Evolutionary conservation across 306 rosid species (phyloP).

Genomic region (Trifolium fragiferum): DNA sequence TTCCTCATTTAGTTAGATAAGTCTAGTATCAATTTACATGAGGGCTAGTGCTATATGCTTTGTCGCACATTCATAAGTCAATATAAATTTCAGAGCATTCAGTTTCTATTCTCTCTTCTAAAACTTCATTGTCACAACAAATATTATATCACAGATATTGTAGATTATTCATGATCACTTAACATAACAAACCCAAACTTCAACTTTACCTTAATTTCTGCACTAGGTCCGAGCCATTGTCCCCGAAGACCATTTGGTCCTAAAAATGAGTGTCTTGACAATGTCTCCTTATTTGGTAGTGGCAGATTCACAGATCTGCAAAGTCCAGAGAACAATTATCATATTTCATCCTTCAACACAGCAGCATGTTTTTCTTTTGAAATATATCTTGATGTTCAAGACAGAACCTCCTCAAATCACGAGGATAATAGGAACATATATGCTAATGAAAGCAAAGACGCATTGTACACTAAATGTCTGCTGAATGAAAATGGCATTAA

Average conservation of each 20-base stretch:
- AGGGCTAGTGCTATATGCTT: constrained; percentile 1
- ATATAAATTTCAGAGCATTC: constrained; percentile 28
- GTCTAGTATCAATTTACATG: not conserved
- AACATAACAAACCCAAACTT: constrained; percentile 22
- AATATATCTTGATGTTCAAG: constrained; percentile 30
- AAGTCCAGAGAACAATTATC: constrained; percentile 36
- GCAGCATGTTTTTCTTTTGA: constrained; percentile 5
- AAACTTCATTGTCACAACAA: constrained; percentile 17
- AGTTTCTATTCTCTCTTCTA: constrained; percentile 18
- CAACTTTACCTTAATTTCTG: constrained; percentile 68
- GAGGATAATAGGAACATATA: constrained; percentile 22
- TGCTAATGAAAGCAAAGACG: constrained; percentile 22
- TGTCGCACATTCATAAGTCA: constrained; percentile 16
- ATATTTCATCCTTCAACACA: constrained; percentile 21
- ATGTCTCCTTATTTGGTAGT: constrained; percentile 84
- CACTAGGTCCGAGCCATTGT: constrained; percentile 88
- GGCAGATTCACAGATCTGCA: constrained; percentile 76
- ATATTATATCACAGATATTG: constrained; percentile 25
- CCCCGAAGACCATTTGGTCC: constrained; percentile 94
- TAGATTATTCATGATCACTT: constrained; percentile 31
- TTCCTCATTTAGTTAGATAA: constrained; percentile 15
- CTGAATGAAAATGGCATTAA: constrained; percentile 26
- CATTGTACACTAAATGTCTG: constrained; percentile 17
- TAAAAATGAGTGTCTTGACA: constrained; percentile 93
- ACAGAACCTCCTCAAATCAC: constrained; percentile 35